These are phyloP conservation scores for Arabis alpina DNA, from an alignment of 345 rosid genomes.

Conservation along the genomic window DNA sequence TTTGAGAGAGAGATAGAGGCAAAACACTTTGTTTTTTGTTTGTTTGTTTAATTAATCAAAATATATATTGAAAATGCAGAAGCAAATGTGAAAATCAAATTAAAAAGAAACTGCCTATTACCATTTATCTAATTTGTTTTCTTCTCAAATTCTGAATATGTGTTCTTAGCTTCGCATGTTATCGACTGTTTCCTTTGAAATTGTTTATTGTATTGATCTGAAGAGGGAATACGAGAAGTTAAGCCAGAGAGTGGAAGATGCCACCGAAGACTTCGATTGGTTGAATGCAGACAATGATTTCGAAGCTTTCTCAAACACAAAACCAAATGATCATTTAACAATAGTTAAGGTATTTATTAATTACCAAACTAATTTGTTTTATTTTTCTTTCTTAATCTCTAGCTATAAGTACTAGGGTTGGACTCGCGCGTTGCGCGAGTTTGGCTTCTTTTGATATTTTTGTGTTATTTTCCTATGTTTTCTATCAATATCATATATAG, in stretches of 20 bases:
- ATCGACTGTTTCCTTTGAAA: background rate
- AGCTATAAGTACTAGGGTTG: background rate
- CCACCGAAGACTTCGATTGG: slow-evolving; percentile 26
- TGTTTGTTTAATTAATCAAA: no score
- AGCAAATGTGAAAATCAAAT: no score
- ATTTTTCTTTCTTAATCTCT: background rate
- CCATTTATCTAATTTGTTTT: no score
- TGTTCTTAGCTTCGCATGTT: background rate
- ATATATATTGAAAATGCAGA: no score
- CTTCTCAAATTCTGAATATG: no score
- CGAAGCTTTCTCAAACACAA: slow-evolving; percentile 46
- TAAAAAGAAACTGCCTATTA: no score
- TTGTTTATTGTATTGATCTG: background rate
- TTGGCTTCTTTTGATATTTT: no score
- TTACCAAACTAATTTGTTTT: background rate
- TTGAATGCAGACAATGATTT: slow-evolving; percentile 44
- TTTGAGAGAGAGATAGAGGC: no score
- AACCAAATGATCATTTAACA: slow-evolving; percentile 54
- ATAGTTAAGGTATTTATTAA: slow-evolving; percentile 55
- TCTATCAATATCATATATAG: no score
- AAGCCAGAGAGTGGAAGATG: slow-evolving; percentile 48
- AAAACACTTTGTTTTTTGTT: no score
- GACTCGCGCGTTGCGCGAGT: no score
- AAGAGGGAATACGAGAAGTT: slow-evolving; percentile 62
- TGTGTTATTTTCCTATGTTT: no score